A percentile compares a stretch with the other conserved stretches of the same genome.
Evolutionary conservation across 2,329 filamentous ascomycete species (phyloP).

Genomic region (Gliomastix tumulicola): DNA sequence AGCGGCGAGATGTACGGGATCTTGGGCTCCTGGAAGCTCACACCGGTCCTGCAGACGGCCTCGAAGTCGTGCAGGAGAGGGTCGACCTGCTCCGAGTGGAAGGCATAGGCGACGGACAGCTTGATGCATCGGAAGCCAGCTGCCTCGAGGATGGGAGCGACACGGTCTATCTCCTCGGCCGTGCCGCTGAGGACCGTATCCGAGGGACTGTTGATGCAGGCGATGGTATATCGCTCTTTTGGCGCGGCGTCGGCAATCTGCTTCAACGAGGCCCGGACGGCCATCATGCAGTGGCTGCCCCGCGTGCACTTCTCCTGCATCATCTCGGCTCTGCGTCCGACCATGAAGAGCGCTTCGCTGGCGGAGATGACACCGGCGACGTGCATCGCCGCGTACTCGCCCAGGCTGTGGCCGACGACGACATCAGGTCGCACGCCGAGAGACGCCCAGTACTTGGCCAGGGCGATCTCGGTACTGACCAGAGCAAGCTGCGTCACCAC

Average conservation of each 20-base stretch:
- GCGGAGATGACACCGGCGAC: conserved; percentile 56
- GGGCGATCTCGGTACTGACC: conserved; percentile 30
- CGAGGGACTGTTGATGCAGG: conserved; percentile 59
- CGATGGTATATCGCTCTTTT: conserved; percentile 23
- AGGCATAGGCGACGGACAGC: conserved; percentile 26
- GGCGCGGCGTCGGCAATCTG: conserved; percentile 14
- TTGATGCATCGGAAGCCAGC: conserved; percentile 19
- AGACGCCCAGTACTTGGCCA: conserved; percentile 30
- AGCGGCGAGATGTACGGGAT: conserved; percentile 32
- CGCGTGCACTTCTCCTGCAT: conserved; percentile 45
- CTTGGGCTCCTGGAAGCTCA: conserved; percentile 21
- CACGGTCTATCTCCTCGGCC: conserved; percentile 34
- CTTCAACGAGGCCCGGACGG: conserved; percentile 18
- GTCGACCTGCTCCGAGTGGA: conserved; percentile 28
- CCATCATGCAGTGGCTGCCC: conserved; percentile 24
- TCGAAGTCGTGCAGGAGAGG: conserved; percentile 41
- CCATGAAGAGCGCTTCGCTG: conserved; percentile 53
- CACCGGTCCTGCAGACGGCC: conserved; percentile 19
- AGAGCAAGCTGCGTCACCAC: conserved; percentile 27
- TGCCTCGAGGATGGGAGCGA: not conserved
- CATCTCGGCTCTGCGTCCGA: conserved; percentile 51
- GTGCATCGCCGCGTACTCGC: conserved; percentile 56
- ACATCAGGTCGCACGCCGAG: conserved; percentile 31
- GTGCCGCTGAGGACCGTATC: conserved; percentile 55
- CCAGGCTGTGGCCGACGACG: conserved; percentile 47